These are phyloP conservation scores for Coprinopsis strossmayeri DNA, from an alignment of 768 basidiomycete species.

Conservation along the genomic window DNA sequence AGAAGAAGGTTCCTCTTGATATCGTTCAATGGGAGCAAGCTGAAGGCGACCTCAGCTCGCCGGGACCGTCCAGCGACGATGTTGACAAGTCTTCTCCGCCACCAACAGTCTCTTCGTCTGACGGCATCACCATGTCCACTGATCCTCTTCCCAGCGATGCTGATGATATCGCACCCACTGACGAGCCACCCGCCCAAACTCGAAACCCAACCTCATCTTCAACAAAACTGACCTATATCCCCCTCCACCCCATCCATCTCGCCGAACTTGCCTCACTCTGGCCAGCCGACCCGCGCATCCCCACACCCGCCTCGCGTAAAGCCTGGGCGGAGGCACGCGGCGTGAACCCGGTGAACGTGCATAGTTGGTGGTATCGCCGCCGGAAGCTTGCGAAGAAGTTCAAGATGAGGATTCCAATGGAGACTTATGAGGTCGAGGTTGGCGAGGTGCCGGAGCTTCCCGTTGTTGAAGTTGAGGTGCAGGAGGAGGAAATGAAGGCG, in stretches of 20 bases:
- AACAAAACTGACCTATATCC: background rate
- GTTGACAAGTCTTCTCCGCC: too few species aligned
- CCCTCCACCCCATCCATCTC: background rate
- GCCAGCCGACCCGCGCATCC: background rate
- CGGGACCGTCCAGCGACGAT: too few species aligned
- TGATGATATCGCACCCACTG: too few species aligned
- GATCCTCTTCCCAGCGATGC: too few species aligned
- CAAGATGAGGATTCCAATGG: background rate
- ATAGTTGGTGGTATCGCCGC: background rate
- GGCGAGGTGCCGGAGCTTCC: background rate
- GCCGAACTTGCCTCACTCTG: background rate
- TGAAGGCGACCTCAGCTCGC: too few species aligned
- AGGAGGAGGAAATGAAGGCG: background rate
- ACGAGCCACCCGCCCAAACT: too few species aligned
- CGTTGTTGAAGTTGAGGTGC: too few species aligned
- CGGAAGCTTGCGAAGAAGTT: background rate
- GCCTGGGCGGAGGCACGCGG: background rate
- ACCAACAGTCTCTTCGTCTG: too few species aligned
- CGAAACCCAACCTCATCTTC: constrained; percentile 3
- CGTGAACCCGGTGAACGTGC: background rate
- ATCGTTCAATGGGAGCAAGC: too few species aligned
- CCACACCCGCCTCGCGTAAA: background rate
- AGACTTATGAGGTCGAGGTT: background rate
- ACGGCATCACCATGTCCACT: too few species aligned
- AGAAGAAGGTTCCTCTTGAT: too few species aligned